phyloP scores from a whole-genome alignment of 352 stramenopile species.

The Pythium aquatile region DNA sequence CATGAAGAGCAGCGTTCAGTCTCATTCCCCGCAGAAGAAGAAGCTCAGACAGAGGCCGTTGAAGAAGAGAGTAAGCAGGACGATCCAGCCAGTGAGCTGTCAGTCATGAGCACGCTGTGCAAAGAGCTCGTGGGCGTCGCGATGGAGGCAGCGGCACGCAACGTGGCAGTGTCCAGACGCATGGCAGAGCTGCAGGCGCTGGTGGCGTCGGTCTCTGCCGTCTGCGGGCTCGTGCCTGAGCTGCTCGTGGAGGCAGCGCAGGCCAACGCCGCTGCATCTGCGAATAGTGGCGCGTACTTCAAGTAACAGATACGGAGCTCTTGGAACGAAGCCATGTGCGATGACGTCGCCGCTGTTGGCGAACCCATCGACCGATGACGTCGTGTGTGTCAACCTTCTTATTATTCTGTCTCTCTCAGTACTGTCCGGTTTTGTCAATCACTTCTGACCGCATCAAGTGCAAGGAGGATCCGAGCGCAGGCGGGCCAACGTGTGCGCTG shows the following conservation, averaged over 20 bases:
- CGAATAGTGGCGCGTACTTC: constrained; percentile 6
- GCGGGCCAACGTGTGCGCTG: neutral
- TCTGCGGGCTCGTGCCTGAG: constrained; percentile 22
- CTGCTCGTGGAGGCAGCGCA: constrained; percentile 1
- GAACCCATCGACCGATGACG: constrained; percentile 24
- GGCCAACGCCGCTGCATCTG: neutral
- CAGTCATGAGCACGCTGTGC: neutral
- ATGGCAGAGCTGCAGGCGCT: constrained; percentile 33
- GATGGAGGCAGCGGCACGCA: constrained; percentile 25
- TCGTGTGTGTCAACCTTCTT: neutral
- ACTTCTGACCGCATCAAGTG: neutral
- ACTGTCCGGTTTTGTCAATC: constrained; percentile 20
- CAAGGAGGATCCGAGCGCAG: neutral
- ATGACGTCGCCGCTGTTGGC: constrained; percentile 16
- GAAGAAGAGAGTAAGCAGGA: neutral
- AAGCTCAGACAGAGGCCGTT: neutral
- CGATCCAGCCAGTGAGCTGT: neutral
- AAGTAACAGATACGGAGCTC: neutral
- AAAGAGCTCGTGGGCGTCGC: constrained; percentile 15
- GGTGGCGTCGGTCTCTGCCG: constrained; percentile 28
- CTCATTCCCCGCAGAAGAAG: neutral
- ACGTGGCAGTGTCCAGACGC: constrained; percentile 13
- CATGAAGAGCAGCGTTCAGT: neutral
- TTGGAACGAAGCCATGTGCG: neutral
- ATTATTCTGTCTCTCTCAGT: constrained; percentile 26